Percentiles rank a stretch among this genome's conserved stretches.
phyloP scores from a whole-genome alignment of 2,329 filamentous ascomycete genomes.

The Calonectria multiphialidica region DNA sequence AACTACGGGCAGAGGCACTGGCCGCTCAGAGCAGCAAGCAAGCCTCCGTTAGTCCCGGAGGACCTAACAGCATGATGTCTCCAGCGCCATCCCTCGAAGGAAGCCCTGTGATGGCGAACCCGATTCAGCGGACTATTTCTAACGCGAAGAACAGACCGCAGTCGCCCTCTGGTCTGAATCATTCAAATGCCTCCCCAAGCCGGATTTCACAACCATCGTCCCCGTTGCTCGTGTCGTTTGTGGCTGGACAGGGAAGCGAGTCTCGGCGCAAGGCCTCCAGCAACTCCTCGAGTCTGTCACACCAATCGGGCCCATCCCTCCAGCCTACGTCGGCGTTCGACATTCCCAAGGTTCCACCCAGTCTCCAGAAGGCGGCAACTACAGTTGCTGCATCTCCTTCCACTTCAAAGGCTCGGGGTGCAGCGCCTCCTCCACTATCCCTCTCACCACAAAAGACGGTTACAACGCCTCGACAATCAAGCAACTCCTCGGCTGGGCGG shows the following conservation, averaged over 20 bases:
- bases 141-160: conserved; percentile 88
- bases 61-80: conserved; percentile 60
- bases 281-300: conserved; percentile 85
- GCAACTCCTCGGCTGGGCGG: conserved; percentile 73
- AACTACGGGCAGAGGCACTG: conserved; percentile 90
- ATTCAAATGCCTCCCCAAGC: conserved; percentile 88
- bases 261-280: conserved; percentile 90
- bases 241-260: conserved; percentile 84
- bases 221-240: conserved; percentile 96
- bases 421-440: conserved; percentile 63
- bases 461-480: conserved; percentile 70
- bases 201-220: conserved; percentile 77
- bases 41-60: conserved; percentile 58
- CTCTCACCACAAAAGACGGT: conserved; percentile 74
- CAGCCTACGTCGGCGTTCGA: conserved; percentile 82
- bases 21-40: conserved; percentile 70
- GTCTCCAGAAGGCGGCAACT: conserved; percentile 71
- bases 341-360: conserved; percentile 71
- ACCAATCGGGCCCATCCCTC: conserved; percentile 75
- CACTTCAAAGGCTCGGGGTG: conserved; percentile 67
- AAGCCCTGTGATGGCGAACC: conserved; percentile 84
- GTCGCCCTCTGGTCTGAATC: conserved; percentile 85
- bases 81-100: conserved; percentile 82
- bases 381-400: conserved; percentile 66
- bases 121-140: conserved; percentile 85